A percentile compares a stretch with the other conserved stretches of the same genome.
Evolutionary conservation across 805 yeast species (phyloP).

Genomic region (Wickerhamiella shivajii): DNA sequence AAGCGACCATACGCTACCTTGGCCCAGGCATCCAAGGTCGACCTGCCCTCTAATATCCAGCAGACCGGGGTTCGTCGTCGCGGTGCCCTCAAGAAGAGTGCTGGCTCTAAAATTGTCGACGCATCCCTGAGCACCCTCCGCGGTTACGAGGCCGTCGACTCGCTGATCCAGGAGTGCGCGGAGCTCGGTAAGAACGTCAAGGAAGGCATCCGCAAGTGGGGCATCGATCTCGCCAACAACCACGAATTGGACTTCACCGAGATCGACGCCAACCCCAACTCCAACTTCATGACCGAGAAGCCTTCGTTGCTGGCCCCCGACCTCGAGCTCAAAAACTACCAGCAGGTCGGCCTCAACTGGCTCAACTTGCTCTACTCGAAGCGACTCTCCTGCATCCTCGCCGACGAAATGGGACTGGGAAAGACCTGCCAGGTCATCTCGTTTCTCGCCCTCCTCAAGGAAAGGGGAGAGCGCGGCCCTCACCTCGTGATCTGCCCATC

Average conservation of each 20-base stretch:
- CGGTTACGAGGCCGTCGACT: slow-evolving; percentile 90
- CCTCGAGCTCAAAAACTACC: slow-evolving; percentile 68
- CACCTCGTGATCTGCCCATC: slow-evolving; percentile 93
- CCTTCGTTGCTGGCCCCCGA: slow-evolving; percentile 54
- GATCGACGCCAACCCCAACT: slow-evolving; percentile 23
- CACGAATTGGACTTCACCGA: slow-evolving; percentile 50
- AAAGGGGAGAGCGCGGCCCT: slow-evolving; percentile 54
- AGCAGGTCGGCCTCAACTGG: slow-evolving; percentile 97
- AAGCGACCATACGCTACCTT: slow-evolving; percentile 57
- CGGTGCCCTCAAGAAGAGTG: slow-evolving; percentile 36
- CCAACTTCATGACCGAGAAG: slow-evolving; percentile 41
- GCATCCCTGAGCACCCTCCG: slow-evolving; percentile 53
- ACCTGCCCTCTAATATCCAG: slow-evolving; percentile 29
- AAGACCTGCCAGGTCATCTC: slow-evolving; percentile 94
- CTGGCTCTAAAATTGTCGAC: slow-evolving; percentile 63
- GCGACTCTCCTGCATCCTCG: slow-evolving; percentile 77
- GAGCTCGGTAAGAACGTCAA: slow-evolving; percentile 59
- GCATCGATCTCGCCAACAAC: slow-evolving; percentile 46
- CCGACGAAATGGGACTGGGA: slow-evolving; percentile 97
- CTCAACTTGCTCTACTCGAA: slow-evolving; percentile 61
- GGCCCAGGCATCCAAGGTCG: slow-evolving; percentile 42
- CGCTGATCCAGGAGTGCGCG: slow-evolving; percentile 73
- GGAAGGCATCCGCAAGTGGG: slow-evolving; percentile 70
- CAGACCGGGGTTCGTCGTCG: slow-evolving; percentile 23
- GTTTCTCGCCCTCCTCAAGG: slow-evolving; percentile 72